Conservation (phyloP, 805 yeast genomes). For the Metschnikowia lachancei region DNA sequence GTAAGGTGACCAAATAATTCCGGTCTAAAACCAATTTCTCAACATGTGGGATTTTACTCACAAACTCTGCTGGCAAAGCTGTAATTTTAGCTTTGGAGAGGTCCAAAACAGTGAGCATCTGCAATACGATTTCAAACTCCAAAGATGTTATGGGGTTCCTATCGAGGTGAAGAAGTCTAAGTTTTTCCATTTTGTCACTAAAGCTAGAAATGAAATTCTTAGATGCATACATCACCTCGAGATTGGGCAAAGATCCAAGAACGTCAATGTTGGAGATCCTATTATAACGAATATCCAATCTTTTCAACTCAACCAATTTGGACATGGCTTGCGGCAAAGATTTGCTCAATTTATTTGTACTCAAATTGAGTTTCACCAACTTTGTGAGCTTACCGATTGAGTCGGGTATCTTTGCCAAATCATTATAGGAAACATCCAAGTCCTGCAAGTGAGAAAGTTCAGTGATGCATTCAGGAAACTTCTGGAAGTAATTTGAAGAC, state of each 20-base stretch:
- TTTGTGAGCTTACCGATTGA: conserved; percentile 57
- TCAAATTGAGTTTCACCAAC: conserved; percentile 66
- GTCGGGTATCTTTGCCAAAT: conserved; percentile 57
- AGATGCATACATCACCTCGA: conserved; percentile 71
- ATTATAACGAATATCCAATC: conserved; percentile 78
- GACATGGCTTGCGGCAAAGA: conserved; percentile 53
- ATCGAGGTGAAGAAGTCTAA: conserved; percentile 70
- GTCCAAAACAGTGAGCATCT: conserved; percentile 66
- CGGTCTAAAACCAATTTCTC: conserved; percentile 75
- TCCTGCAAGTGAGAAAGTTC: conserved; percentile 56
- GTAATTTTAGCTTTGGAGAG: conserved; percentile 81
- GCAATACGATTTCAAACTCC: conserved; percentile 50
- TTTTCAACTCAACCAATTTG: conserved; percentile 54
- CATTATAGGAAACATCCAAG: conserved; percentile 81
- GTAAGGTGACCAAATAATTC: conserved; percentile 77
- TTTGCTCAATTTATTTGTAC: conserved; percentile 64
- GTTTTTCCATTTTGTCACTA: conserved; percentile 56
- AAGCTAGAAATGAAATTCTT: conserved; percentile 74
- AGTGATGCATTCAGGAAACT: conserved; percentile 64
- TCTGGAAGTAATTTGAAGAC: conserved; percentile 68
- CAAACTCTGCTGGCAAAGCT: conserved; percentile 61
- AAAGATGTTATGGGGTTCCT: conserved; percentile 81
- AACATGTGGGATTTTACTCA: conserved; percentile 58
- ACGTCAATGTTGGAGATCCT: conserved; percentile 52
- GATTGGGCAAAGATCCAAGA: conserved; percentile 53